Evolutionary conservation across 1,284 basidiomycete genomes (phyloP), one percentile per base, ranked within the genome.

Genomic region (Takashimella koratensis): DNA sequence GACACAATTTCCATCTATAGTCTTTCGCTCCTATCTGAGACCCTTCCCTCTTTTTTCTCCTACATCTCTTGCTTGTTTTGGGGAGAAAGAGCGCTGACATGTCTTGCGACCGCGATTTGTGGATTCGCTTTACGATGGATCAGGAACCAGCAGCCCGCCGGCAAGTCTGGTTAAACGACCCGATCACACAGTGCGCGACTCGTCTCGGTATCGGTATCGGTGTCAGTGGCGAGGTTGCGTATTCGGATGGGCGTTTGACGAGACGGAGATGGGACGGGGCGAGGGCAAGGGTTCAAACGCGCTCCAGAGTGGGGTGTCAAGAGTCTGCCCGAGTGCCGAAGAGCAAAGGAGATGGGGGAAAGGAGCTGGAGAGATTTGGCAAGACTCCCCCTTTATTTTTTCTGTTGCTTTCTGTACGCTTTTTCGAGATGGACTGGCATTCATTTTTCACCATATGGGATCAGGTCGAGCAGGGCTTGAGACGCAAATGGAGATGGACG

Each of bases 11-110:
- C 62, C 85, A 88, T 87, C 86, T 84, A 67, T 82, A 76, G 88
- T 91, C 87, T 90, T 89, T 88, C 87, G 87, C 87, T 88, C 86
- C 86, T 87, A 87, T 89, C 88, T 91, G 86, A 91, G n/a, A 76
- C 63, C 66, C 54, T 52, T 49, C 58, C 58, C 63, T 54, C 36
- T 27, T 44, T 51, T 53, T 21, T 42, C 30, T 24, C 27, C 43
- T 48, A 23, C 25, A 42, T 43, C 23, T 45, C 43, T 58, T 51
- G 49, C 47, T 41, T 53, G 24, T 45, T 25, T 42, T 5, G 30
- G n/a, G 16, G 30, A 22, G 22, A 22, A 52, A 39, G 8, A 27
- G 40, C 11, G 57, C 58, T 58, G 54, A 62, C 57, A 39, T 39
- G n/a, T n/a, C n/a, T n/a, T n/a, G n/a, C n/a, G n/a, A n/a, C n/a